Conservation (phyloP, 768 basidiomycete genomes). For the Suillus discolor region DNA sequence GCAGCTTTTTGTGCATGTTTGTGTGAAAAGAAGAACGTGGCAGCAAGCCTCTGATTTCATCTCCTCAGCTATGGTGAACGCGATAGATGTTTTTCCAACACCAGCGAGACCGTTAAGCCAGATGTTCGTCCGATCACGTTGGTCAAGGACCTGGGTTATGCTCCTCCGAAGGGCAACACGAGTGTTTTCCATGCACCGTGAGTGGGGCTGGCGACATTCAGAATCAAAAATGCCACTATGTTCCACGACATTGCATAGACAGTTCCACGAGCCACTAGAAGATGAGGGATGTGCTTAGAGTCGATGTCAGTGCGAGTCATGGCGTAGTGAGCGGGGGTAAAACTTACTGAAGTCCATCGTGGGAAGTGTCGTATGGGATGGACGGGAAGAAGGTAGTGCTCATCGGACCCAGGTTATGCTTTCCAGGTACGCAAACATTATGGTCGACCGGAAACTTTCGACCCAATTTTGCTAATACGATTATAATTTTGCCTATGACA, state of each 20-base stretch:
- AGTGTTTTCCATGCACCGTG: not conserved
- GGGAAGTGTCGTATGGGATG: not conserved
- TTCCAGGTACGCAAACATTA: too few relatives aligned
- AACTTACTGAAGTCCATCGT: not conserved
- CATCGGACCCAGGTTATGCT: too few relatives aligned
- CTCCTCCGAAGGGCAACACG: not conserved
- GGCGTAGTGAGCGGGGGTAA: not conserved
- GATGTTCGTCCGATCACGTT: not conserved
- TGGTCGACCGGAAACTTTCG: too few relatives aligned
- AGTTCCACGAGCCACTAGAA: not conserved
- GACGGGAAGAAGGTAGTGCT: not conserved
- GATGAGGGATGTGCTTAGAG: not conserved
- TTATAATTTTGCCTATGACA: not conserved
- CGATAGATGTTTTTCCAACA: not conserved
- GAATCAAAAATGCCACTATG: not conserved
- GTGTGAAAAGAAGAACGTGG: conserved; percentile 23
- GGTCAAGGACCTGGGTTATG: not conserved
- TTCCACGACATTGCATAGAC: not conserved
- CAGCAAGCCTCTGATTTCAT: conserved; percentile 16
- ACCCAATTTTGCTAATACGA: too few relatives aligned
- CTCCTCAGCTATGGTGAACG: not conserved
- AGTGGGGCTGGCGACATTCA: not conserved
- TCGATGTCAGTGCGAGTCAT: not conserved
- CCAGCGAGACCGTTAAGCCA: not conserved
- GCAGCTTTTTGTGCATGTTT: conserved; percentile 7